Conservation (phyloP, 1,284 basidiomycete species). For the Fistulinella staudtii region DNA sequence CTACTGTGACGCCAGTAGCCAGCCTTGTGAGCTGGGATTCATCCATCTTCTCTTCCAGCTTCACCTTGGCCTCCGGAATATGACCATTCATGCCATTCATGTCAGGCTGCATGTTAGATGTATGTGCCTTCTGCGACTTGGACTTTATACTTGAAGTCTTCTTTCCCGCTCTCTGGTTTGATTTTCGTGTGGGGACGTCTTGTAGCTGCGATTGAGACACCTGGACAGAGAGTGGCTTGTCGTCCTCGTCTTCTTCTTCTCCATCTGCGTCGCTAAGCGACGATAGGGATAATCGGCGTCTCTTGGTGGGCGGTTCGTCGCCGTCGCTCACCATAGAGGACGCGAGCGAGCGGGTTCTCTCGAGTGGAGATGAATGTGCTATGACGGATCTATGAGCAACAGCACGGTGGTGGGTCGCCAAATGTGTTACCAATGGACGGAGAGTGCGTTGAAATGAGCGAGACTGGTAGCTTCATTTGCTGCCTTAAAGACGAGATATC, state of each 20-base stretch:
- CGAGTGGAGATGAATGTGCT: constrained; percentile 34
- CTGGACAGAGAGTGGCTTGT: constrained; percentile 52
- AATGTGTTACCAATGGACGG: constrained; percentile 26
- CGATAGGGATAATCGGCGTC: constrained; percentile 48
- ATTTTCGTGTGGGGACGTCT: constrained; percentile 27
- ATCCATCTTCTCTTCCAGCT: constrained; percentile 75
- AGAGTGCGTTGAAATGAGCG: constrained; percentile 41
- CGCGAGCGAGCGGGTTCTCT: constrained; percentile 47
- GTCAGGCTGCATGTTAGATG: constrained; percentile 37
- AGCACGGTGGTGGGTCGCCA: constrained; percentile 30
- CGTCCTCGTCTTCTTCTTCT: constrained; percentile 32
- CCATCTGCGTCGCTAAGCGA: constrained; percentile 43
- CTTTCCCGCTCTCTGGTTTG: constrained; percentile 49
- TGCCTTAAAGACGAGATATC: constrained; percentile 69
- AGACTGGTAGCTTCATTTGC: constrained; percentile 59
- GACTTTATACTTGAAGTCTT: constrained; percentile 56
- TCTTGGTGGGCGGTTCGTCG: constrained; percentile 48
- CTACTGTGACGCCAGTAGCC: constrained; percentile 77
- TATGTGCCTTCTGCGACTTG: constrained; percentile 52
- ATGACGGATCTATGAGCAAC: constrained; percentile 5
- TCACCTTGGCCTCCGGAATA: constrained; percentile 48
- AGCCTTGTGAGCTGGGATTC: constrained; percentile 68
- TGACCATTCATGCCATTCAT: constrained; percentile 50
- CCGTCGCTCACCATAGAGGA: constrained; percentile 57
- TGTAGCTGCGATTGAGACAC: constrained; percentile 33